Conservation (phyloP, 257 asterid genomes). For the Asclepias syriaca region DNA sequence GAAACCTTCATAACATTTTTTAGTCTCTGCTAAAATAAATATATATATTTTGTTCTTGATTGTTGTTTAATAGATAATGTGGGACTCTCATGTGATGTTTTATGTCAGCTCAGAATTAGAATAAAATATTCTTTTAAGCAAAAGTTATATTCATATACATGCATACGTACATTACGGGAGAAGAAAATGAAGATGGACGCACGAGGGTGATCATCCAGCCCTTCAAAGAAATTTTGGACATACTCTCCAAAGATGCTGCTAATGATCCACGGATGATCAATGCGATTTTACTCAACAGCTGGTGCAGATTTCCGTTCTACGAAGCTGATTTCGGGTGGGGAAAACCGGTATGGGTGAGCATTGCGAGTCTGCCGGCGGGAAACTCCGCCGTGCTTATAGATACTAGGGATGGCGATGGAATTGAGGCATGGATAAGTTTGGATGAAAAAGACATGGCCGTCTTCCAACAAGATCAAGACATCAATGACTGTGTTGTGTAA, state of each 20-base stretch:
- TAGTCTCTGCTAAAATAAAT: no score
- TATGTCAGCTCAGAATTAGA: no score
- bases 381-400: conserved; percentile 26
- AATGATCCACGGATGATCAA: background rate
- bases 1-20: no score
- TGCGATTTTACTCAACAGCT: conserved; percentile 15
- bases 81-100: no score
- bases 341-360: conserved; percentile 28
- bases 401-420: conserved; percentile 28
- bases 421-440: conserved; percentile 36
- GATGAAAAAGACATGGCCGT: conserved; percentile 22
- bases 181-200: background rate
- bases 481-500: background rate
- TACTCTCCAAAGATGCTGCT: background rate
- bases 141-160: no score
- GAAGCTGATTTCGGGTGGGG: conserved; percentile 34
- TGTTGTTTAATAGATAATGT: no score
- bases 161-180: no score
- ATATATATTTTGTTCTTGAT: no score
- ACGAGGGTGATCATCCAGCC: conserved; percentile 13
- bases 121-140: no score
- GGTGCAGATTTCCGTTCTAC: conserved; percentile 32
- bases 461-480: conserved; percentile 8
- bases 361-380: conserved; percentile 13
- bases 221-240: conserved; percentile 1